These are phyloP conservation scores for Dothistroma septosporum DNA, from an alignment of 2,329 filamentous ascomycete species.

Conservation along the genomic window DNA sequence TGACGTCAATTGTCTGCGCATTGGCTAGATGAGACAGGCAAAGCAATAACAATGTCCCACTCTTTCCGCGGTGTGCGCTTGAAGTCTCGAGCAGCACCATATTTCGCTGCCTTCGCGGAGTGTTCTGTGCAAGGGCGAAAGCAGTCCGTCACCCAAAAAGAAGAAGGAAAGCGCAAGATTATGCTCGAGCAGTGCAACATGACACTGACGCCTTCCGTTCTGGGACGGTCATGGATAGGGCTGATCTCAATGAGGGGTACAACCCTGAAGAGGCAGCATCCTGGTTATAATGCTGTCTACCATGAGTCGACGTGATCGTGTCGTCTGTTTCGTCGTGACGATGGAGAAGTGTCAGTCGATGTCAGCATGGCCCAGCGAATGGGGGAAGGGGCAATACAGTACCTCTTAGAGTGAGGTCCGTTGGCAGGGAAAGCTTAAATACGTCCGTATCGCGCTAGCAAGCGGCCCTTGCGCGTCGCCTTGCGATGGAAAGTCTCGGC, in stretches of 20 bases:
- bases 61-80: not conserved
- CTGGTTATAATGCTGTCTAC: not conserved
- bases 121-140: not conserved
- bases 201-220: conserved; percentile 4
- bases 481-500: not conserved
- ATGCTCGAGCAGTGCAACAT: conserved; percentile 1
- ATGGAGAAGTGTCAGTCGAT: not conserved
- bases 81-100: not conserved
- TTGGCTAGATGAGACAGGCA: not conserved
- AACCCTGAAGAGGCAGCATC: not conserved
- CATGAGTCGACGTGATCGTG: not conserved
- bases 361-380: not conserved
- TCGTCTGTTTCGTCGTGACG: not conserved
- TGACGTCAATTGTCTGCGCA: not conserved
- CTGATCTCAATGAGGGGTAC: conserved; percentile 1
- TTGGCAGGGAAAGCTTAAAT: not conserved
- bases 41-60: not conserved
- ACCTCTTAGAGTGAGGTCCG: not conserved
- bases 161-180: not conserved
- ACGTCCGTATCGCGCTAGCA: not conserved
- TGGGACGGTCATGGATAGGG: not conserved
- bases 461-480: not conserved
- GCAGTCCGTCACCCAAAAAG: not conserved
- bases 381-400: not conserved
- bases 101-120: not conserved